Evolutionary conservation across 2,329 filamentous ascomycete genomes (phyloP).

Genomic region (Rhinocladiella mackenziei): DNA sequence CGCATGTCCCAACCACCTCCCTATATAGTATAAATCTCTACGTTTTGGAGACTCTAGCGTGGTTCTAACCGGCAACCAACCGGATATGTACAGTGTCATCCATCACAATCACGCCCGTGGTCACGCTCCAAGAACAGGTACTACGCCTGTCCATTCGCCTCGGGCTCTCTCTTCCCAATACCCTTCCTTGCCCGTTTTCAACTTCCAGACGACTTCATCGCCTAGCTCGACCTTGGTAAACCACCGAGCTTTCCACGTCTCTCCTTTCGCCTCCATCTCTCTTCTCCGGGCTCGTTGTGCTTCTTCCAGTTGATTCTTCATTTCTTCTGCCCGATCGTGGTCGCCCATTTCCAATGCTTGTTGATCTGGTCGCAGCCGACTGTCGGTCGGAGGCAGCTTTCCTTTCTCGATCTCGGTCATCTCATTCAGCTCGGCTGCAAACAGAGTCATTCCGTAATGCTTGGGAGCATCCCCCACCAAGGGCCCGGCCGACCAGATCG

Average conservation of each 20-base stretch:
- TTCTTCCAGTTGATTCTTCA: constrained; percentile 83
- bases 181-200: constrained; percentile 75
- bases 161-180: constrained; percentile 86
- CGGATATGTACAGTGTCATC: too few species aligned
- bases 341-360: constrained; percentile 75
- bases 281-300: constrained; percentile 70
- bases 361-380: constrained; percentile 80
- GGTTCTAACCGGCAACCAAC: too few species aligned
- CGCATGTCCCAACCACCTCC: too few species aligned
- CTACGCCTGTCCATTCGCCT: constrained; percentile 61
- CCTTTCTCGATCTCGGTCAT: constrained; percentile 73
- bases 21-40: too few species aligned
- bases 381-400: constrained; percentile 76
- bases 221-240: constrained; percentile 64
- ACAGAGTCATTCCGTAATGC: constrained; percentile 83
- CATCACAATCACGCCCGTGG: neutral
- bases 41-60: too few species aligned
- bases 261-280: constrained; percentile 69
- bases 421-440: constrained; percentile 83
- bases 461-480: constrained; percentile 75
- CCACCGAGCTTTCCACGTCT: constrained; percentile 73
- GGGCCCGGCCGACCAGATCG: constrained; percentile 73
- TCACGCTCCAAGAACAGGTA: constrained; percentile 50
- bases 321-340: constrained; percentile 74
- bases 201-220: constrained; percentile 62